These are phyloP conservation scores for Forsythia suspensa DNA, from an alignment of 257 asterid species.

Conservation along the genomic window DNA sequence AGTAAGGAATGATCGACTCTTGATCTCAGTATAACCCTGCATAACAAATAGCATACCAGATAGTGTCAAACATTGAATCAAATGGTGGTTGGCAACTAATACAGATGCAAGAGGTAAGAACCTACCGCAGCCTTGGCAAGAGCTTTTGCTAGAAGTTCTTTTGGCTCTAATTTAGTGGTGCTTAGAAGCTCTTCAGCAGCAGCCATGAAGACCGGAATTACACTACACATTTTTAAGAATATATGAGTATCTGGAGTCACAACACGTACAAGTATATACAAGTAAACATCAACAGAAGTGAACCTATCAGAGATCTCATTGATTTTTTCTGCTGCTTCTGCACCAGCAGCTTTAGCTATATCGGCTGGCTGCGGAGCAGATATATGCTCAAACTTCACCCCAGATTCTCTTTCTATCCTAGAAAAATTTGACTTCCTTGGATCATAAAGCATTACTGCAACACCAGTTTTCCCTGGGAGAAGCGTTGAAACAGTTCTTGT, in stretches of 20 bases:
- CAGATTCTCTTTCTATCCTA: conserved; percentile 90
- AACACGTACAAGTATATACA: neutral
- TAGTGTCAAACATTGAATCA: conserved; percentile 13
- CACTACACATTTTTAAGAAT: conserved; percentile 41
- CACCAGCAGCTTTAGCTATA: conserved; percentile 86
- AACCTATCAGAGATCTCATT: conserved; percentile 75
- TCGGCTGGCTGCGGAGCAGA: conserved; percentile 98
- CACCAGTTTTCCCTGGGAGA: conserved; percentile 76
- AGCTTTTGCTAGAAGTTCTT: conserved; percentile 88
- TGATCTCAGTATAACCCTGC: conserved; percentile 89
- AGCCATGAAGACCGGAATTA: conserved; percentile 83
- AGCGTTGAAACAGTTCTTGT: conserved; percentile 1
- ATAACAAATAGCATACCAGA: conserved; percentile 18
- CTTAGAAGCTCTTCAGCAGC: conserved; percentile 81
- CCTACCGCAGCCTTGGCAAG: conserved; percentile 93
- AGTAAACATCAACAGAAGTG: neutral
- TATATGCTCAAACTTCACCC: conserved; percentile 83
- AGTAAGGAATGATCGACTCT: conserved; percentile 78
- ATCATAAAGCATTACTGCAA: conserved; percentile 96
- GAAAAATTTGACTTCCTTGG: conserved; percentile 81
- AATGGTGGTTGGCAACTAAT: neutral
- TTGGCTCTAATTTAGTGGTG: conserved; percentile 60
- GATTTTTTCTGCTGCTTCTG: conserved; percentile 70
- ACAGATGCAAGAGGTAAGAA: neutral
- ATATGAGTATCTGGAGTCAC: neutral